Evolutionary conservation across 495 filamentous ascomycete species (phyloP).

Genomic region (Daldinia childiae): DNA sequence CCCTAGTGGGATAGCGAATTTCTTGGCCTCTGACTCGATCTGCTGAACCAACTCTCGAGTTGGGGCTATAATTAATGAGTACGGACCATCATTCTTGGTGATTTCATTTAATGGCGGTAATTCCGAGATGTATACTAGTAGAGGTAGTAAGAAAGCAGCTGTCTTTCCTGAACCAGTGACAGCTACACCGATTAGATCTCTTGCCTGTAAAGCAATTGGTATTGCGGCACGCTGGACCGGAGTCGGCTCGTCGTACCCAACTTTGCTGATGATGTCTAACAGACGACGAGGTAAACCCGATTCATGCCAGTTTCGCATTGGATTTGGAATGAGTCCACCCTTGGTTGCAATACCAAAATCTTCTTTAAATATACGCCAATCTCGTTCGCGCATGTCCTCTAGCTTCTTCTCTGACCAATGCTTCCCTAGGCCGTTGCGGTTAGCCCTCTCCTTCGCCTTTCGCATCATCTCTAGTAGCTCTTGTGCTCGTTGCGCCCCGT

Average conservation of each 20-base stretch:
- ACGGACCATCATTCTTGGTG: constrained; percentile 95
- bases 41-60: constrained; percentile 99
- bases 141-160: constrained; percentile 90
- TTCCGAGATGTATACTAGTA: constrained; percentile 96
- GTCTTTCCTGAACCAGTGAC: constrained; percentile 99
- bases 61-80: constrained; percentile 94
- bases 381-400: constrained; percentile 95
- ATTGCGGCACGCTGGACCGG: constrained; percentile 94
- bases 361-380: constrained; percentile 99
- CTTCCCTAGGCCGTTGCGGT: constrained; percentile 79
- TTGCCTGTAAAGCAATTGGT: constrained; percentile 89
- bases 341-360: constrained; percentile 98
- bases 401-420: constrained; percentile 98
- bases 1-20: constrained; percentile 89
- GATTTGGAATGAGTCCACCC: constrained; percentile 87
- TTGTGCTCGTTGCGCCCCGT: constrained; percentile 78
- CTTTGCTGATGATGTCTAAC: constrained; percentile 81
- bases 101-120: constrained; percentile 84
- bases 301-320: constrained; percentile 96
- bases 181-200: constrained; percentile 97
- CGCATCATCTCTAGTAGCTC: constrained; percentile 83
- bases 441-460: constrained; percentile 69
- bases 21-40: constrained; percentile 93
- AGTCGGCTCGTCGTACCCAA: constrained; percentile 93
- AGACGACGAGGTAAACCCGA: constrained; percentile 81